phyloP scores from a whole-genome alignment of 2,329 filamentous ascomycete genomes.

The Pestalotiopsis sp. region DNA sequence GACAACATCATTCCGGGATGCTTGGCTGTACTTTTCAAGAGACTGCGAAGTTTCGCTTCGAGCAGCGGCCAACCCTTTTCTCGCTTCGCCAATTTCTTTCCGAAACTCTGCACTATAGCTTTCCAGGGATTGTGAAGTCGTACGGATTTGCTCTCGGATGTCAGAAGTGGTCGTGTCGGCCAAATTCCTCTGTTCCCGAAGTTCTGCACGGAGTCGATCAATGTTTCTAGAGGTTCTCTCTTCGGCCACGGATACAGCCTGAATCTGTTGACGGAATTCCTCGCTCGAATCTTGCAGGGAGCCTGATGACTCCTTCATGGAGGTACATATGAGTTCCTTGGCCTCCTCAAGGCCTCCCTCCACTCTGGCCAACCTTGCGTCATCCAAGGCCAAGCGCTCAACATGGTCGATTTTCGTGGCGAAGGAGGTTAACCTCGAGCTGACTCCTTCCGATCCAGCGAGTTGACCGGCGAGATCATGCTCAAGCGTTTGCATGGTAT shows the following conservation, averaged over 20 bases:
- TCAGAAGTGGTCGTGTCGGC: background rate
- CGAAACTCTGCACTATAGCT: background rate
- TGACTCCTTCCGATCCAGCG: constrained; percentile 31
- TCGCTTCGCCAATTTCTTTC: background rate
- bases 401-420: background rate
- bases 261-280: background rate
- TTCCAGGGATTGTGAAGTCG: background rate
- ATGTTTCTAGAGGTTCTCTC: background rate
- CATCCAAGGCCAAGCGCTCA: background rate
- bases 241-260: background rate
- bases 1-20: background rate
- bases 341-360: background rate
- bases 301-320: background rate
- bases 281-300: background rate
- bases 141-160: background rate
- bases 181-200: background rate
- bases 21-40: background rate
- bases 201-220: background rate
- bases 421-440: background rate
- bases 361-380: background rate
- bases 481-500: constrained; percentile 90
- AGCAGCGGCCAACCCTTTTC: background rate
- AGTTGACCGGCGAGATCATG: constrained; percentile 72
- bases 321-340: background rate
- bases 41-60: background rate